Evolutionary conservation across 495 filamentous ascomycete species (phyloP).

Genomic region (Talaromyces proteolyticus): DNA sequence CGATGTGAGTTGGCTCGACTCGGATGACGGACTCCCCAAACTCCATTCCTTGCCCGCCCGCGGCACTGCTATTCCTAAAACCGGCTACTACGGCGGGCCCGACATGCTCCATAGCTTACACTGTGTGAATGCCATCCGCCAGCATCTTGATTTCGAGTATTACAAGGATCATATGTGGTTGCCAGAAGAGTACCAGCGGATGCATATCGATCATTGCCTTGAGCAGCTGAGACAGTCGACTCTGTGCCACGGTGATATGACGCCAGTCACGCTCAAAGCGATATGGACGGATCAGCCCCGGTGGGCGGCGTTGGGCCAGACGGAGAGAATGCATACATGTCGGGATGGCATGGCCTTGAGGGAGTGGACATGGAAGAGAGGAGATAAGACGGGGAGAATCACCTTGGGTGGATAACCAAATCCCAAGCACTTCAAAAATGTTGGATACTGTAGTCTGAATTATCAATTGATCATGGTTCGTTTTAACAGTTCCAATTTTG

Average conservation of each 20-base stretch:
- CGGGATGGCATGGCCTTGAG: slow-evolving; percentile 8
- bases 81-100: slow-evolving; percentile 9
- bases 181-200: slow-evolving; percentile 5
- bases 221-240: slow-evolving; percentile 27
- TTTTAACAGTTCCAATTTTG: too few relatives aligned
- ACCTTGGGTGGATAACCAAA: neutral
- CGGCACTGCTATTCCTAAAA: slow-evolving; percentile 2
- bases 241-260: slow-evolving; percentile 20
- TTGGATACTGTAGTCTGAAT: too few relatives aligned
- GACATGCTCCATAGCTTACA: slow-evolving; percentile 13
- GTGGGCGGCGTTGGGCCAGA: slow-evolving; percentile 10
- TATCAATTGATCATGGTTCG: too few relatives aligned
- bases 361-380: slow-evolving; percentile 2
- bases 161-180: slow-evolving; percentile 7
- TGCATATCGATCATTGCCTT: slow-evolving; percentile 21
- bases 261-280: slow-evolving; percentile 12
- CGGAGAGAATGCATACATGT: slow-evolving; percentile 13
- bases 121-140: slow-evolving; percentile 10
- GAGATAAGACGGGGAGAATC: neutral
- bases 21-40: neutral
- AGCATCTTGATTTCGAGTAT: slow-evolving; percentile 10
- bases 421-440: too few relatives aligned
- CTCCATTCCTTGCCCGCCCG: neutral
- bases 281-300: slow-evolving; percentile 7
- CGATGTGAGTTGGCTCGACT: slow-evolving; percentile 3